Conservation (phyloP, 495 filamentous ascomycete genomes). For the Xylaria curta region DNA sequence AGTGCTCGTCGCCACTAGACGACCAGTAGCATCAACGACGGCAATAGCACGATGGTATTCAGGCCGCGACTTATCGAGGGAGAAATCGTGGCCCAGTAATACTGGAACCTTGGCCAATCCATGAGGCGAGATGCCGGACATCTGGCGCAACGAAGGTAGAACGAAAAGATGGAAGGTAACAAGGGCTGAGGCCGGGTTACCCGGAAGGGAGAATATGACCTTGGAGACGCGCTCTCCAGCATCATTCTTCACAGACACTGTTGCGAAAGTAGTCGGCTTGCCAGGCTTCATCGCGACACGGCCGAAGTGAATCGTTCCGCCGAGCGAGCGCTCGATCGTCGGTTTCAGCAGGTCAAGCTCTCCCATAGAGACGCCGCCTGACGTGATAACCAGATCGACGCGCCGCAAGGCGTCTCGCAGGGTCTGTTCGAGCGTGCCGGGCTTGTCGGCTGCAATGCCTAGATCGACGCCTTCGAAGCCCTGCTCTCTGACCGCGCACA, state of each 20-base stretch:
- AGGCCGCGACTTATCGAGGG: slow-evolving; percentile 72
- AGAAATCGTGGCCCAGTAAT: slow-evolving; percentile 71
- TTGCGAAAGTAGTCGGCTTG: slow-evolving; percentile 96
- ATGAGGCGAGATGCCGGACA: slow-evolving; percentile 63
- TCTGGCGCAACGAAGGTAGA: slow-evolving; percentile 80
- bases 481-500: slow-evolving; percentile 76
- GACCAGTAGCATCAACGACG: slow-evolving; percentile 63
- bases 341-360: slow-evolving; percentile 97
- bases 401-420: slow-evolving; percentile 74
- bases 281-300: slow-evolving; percentile 97
- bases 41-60: slow-evolving; percentile 88
- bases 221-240: slow-evolving; percentile 64
- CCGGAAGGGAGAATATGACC: slow-evolving; percentile 88
- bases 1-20: slow-evolving; percentile 79
- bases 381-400: slow-evolving; percentile 87
- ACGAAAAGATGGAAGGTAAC: slow-evolving; percentile 96
- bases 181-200: slow-evolving; percentile 91
- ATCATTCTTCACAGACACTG: slow-evolving; percentile 70
- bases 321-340: slow-evolving; percentile 87
- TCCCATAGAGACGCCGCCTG: slow-evolving; percentile 96
- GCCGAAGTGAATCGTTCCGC: slow-evolving; percentile 96
- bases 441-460: slow-evolving; percentile 83
- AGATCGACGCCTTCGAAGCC: slow-evolving; percentile 84
- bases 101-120: slow-evolving; percentile 78
- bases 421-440: slow-evolving; percentile 75